Conservation (phyloP, 176 grass and related monocot genomes). For the Aegilops bicornis region DNA sequence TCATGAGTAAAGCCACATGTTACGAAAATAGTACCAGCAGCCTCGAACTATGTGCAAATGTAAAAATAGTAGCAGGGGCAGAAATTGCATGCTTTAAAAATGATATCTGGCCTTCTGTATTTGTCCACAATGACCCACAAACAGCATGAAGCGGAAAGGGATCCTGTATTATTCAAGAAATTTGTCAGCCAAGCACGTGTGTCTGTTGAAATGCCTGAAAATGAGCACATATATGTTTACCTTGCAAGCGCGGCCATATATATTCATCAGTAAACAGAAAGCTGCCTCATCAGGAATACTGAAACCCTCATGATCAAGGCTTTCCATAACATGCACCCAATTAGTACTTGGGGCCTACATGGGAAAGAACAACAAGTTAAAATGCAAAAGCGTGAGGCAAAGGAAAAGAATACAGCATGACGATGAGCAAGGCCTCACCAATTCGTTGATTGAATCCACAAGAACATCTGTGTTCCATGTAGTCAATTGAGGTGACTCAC, state of each 20-base stretch:
- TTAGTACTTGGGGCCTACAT: conserved; percentile 69
- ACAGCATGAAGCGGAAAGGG: conserved; percentile 84
- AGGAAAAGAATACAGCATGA: conserved; percentile 11
- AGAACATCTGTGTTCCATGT: conserved; percentile 75
- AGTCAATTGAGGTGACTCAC: conserved; percentile 46
- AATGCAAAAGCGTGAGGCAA: conserved; percentile 20
- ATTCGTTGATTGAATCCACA: conserved; percentile 71
- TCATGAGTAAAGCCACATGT: neutral
- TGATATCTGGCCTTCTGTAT: conserved; percentile 78
- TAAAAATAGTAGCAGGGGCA: conserved; percentile 57
- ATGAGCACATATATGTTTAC: conserved; percentile 28
- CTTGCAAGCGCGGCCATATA: conserved; percentile 68
- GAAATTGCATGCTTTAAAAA: conserved; percentile 69
- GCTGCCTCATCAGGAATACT: conserved; percentile 71
- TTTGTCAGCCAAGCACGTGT: conserved; percentile 31
- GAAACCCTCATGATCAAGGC: conserved; percentile 84
- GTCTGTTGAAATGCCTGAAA: conserved; percentile 1
- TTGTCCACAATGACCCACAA: conserved; percentile 85
- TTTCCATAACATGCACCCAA: conserved; percentile 73
- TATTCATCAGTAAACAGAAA: conserved; percentile 65
- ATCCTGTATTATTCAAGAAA: conserved; percentile 48
- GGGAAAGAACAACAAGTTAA: conserved; percentile 26
- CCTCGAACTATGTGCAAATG: conserved; percentile 66
- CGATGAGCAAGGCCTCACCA: conserved; percentile 51
- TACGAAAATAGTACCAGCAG: conserved; percentile 40